phyloP scores from a whole-genome alignment of 163 green algal genomes.

The Chlamydomonas reinhardtii region DNA sequence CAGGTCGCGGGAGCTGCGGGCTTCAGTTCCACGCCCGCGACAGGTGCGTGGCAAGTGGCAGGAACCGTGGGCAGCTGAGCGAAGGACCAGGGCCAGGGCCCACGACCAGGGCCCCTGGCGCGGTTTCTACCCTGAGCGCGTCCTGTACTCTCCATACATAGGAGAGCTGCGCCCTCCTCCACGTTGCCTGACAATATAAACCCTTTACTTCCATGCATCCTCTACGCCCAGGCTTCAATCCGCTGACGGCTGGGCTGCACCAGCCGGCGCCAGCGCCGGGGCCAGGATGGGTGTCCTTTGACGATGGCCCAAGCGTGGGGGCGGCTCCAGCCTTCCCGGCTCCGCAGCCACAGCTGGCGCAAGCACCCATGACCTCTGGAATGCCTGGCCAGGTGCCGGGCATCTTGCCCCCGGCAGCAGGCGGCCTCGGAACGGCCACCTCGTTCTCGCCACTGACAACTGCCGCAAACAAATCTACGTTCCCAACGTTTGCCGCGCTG shows the following conservation, averaged over 20 bases:
- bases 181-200: too few relatives aligned
- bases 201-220: too few relatives aligned
- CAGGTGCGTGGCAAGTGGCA: too few relatives aligned
- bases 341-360: background rate
- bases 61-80: too few relatives aligned
- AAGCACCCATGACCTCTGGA: background rate
- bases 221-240: background rate
- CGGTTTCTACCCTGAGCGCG: too few relatives aligned
- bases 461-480: background rate
- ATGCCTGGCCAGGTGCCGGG: background rate
- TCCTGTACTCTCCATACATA: too few relatives aligned
- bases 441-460: background rate
- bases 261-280: background rate
- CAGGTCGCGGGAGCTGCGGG: too few relatives aligned
- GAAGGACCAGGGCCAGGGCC: too few relatives aligned
- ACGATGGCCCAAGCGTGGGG: background rate
- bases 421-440: too few relatives aligned
- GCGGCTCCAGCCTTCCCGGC: background rate
- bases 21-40: too few relatives aligned
- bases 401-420: background rate
- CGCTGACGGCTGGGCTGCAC: background rate
- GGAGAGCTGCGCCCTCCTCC: too few relatives aligned
- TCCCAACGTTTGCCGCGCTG: background rate
- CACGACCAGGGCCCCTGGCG: too few relatives aligned
- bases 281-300: conserved; percentile 35